These are phyloP conservation scores for Pyrus communis DNA, from an alignment of 306 rosid genomes.

Conservation along the genomic window DNA sequence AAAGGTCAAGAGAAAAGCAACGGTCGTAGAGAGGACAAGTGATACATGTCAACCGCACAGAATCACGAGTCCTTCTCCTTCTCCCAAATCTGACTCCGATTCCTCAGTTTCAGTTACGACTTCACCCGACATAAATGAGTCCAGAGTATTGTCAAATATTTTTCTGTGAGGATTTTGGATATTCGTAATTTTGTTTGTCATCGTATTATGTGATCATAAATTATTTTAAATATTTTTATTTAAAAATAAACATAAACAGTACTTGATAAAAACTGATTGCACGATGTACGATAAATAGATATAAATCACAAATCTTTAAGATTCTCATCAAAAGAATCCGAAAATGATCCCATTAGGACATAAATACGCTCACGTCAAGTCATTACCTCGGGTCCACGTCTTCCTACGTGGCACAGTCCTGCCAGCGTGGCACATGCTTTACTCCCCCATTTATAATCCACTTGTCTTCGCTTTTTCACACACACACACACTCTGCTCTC, in stretches of 20 bases:
- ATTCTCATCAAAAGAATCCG: no score
- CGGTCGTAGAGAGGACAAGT: not conserved
- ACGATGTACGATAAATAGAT: no score
- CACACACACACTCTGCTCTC: not conserved
- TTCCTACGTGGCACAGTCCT: conserved; percentile 16
- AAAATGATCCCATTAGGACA: no score
- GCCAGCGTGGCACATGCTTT: conserved; percentile 8
- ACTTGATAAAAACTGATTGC: no score
- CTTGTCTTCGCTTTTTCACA: not conserved
- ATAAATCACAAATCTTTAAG: no score
- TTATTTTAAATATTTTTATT: no score
- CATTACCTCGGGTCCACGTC: not conserved
- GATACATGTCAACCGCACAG: not conserved
- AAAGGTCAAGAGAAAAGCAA: not conserved
- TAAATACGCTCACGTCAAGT: conserved; percentile 16
- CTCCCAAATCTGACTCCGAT: not conserved
- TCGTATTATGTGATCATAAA: no score
- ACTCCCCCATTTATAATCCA: not conserved
- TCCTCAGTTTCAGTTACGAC: conserved; percentile 7
- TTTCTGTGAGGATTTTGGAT: no score
- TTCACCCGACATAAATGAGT: not conserved
- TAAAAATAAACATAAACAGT: no score
- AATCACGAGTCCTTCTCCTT: not conserved
- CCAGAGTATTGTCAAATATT: no score
- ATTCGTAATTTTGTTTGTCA: no score